phyloP scores from a whole-genome alignment of 148 eudicot genomes.

The Silene latifolia region DNA sequence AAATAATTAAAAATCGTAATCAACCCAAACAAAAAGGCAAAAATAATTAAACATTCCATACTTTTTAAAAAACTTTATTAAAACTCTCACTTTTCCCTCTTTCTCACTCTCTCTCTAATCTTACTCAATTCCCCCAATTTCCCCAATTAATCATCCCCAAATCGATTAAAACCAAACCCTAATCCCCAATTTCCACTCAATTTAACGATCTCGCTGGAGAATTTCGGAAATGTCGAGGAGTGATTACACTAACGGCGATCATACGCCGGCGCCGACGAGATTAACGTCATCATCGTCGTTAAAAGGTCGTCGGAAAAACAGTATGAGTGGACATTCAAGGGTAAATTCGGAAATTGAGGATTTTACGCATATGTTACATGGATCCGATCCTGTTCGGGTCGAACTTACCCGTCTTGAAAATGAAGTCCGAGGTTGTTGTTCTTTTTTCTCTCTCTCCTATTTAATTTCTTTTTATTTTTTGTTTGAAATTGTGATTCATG shows the following conservation, averaged over 20 bases:
- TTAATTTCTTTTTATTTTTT: not conserved
- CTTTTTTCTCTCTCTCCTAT: not conserved
- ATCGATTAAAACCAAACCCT: not conserved
- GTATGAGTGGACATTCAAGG: slow-evolving; percentile 32
- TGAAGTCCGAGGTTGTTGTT: slow-evolving; percentile 62
- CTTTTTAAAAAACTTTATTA: not conserved
- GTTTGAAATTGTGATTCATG: not conserved
- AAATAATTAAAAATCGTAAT: too few relatives aligned
- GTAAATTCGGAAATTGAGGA: slow-evolving; percentile 62
- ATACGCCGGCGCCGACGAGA: slow-evolving; percentile 29
- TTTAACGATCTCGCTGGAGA: not conserved
- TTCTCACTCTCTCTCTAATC: not conserved
- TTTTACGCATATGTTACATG: slow-evolving; percentile 55
- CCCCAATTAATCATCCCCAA: not conserved
- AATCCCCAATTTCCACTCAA: not conserved
- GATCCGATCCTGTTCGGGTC: slow-evolving; percentile 85
- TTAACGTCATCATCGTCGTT: slow-evolving; percentile 44
- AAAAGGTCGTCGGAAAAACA: slow-evolving; percentile 39
- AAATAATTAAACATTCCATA: not conserved
- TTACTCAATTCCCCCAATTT: not conserved
- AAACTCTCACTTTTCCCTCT: not conserved
- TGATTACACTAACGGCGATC: slow-evolving; percentile 27
- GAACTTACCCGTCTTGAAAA: slow-evolving; percentile 94
- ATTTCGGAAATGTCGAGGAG: slow-evolving; percentile 7
- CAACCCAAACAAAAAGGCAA: not conserved